phyloP scores from a whole-genome alignment of 306 rosid genomes.

The Vigna trinervia region DNA sequence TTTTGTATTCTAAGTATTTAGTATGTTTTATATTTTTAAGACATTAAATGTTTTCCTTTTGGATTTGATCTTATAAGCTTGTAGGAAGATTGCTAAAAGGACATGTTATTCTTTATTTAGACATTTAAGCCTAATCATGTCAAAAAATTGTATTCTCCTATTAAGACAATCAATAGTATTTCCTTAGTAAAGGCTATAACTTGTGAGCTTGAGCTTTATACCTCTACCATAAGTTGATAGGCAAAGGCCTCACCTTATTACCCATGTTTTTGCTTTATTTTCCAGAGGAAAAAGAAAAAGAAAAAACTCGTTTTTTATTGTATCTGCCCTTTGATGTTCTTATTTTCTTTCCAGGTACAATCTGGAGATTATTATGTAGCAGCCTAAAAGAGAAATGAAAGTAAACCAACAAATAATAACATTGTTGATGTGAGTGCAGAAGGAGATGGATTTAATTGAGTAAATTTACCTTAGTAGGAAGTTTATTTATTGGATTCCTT shows the following conservation, averaged over 20 bases:
- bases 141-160: no score
- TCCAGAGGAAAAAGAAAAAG: background rate
- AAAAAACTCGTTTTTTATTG: background rate
- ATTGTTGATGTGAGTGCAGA: background rate
- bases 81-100: no score
- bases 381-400: slow-evolving; percentile 34
- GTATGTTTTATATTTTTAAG: no score
- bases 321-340: background rate
- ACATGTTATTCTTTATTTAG: no score
- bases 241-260: background rate
- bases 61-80: no score
- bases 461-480: slow-evolving; percentile 38
- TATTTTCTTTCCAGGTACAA: background rate
- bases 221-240: no score
- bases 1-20: no score
- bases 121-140: no score
- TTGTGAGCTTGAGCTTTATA: background rate
- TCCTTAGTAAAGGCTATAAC: background rate
- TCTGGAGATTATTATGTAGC: background rate
- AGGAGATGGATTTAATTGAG: slow-evolving; percentile 33
- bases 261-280: background rate
- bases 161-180: background rate
- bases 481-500: slow-evolving; percentile 47
- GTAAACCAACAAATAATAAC: slow-evolving; percentile 25
- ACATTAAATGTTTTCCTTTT: no score